A percentile compares a stretch with the other conserved stretches of the same genome.
phyloP scores from a whole-genome alignment of 2,329 filamentous ascomycete species.

The Pyricularia pennisetigena region DNA sequence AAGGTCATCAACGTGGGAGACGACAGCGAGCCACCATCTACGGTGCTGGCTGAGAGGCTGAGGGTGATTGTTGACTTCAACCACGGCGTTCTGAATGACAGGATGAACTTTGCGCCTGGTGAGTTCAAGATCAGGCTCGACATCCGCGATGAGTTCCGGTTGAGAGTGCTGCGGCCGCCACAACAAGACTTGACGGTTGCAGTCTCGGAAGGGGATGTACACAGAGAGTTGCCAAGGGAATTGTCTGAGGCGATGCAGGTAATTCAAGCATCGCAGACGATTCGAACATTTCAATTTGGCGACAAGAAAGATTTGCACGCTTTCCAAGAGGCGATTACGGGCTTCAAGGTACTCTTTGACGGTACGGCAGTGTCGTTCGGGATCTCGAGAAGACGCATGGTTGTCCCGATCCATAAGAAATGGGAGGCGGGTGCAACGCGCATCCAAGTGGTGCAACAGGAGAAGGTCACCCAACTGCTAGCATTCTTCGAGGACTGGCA shows the following conservation, averaged over 20 bases:
- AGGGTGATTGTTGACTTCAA: slow-evolving; percentile 67
- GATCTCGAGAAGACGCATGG: slow-evolving; percentile 77
- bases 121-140: slow-evolving; percentile 60
- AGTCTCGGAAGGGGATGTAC: slow-evolving; percentile 56
- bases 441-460: slow-evolving; percentile 69
- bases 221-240: slow-evolving; percentile 51
- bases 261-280: slow-evolving; percentile 47
- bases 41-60: slow-evolving; percentile 67
- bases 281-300: slow-evolving; percentile 64
- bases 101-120: slow-evolving; percentile 71
- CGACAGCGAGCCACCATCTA: slow-evolving; percentile 52
- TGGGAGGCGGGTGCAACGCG: slow-evolving; percentile 78
- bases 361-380: slow-evolving; percentile 64
- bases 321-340: slow-evolving; percentile 72
- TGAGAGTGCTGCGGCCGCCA: slow-evolving; percentile 60
- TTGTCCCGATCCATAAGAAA: slow-evolving; percentile 89
- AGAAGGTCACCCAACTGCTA: slow-evolving; percentile 66
- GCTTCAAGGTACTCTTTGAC: slow-evolving; percentile 68
- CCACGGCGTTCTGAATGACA: slow-evolving; percentile 70
- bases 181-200: slow-evolving; percentile 72
- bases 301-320: slow-evolving; percentile 59
- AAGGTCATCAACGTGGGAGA: slow-evolving; percentile 65
- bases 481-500: slow-evolving; percentile 85
- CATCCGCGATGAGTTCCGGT: slow-evolving; percentile 47
- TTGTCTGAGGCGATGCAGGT: slow-evolving; percentile 55